phyloP scores from a whole-genome alignment of 495 filamentous ascomycete species.

The Penicillium pulvis region DNA sequence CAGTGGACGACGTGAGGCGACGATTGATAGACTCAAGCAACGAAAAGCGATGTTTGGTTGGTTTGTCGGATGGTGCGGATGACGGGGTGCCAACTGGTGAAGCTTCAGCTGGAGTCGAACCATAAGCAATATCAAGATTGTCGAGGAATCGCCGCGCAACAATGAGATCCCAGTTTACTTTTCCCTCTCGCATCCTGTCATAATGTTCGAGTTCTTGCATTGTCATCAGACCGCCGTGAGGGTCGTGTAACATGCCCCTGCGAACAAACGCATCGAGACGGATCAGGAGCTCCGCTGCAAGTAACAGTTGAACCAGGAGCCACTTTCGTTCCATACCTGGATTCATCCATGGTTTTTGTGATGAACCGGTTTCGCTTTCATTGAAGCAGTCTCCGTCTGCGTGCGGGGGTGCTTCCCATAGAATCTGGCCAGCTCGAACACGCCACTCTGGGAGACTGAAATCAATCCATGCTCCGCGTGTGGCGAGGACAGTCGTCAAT shows the following conservation, averaged over 20 bases:
- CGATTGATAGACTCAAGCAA: conserved; percentile 31
- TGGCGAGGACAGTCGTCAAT: conserved; percentile 45
- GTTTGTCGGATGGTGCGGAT: conserved; percentile 23
- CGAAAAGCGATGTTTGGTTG: conserved; percentile 27
- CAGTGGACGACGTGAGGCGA: conserved; percentile 19
- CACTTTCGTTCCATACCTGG: conserved; percentile 65
- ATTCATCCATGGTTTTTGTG: conserved; percentile 37
- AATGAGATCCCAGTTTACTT: conserved; percentile 79
- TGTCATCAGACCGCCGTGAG: conserved; percentile 48
- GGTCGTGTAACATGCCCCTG: conserved; percentile 51
- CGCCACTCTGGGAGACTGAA: conserved; percentile 82
- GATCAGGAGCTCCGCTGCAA: conserved; percentile 75
- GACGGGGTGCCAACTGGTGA: conserved; percentile 4
- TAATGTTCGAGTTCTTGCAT: conserved; percentile 63
- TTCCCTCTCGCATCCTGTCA: conserved; percentile 62
- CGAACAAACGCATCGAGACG: conserved; percentile 71
- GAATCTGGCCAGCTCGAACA: conserved; percentile 73
- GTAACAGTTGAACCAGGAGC: conserved; percentile 75
- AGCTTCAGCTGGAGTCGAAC: conserved; percentile 6
- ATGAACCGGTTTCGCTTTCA: conserved; percentile 36
- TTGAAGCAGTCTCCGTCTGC: conserved; percentile 54
- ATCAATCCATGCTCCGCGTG: conserved; percentile 67
- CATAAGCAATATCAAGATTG: conserved; percentile 57
- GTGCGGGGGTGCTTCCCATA: conserved; percentile 65
- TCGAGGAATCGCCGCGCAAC: conserved; percentile 76